Evolutionary conservation across 495 filamentous ascomycete genomes (phyloP).

Genomic region (Neurospora pannonica): DNA sequence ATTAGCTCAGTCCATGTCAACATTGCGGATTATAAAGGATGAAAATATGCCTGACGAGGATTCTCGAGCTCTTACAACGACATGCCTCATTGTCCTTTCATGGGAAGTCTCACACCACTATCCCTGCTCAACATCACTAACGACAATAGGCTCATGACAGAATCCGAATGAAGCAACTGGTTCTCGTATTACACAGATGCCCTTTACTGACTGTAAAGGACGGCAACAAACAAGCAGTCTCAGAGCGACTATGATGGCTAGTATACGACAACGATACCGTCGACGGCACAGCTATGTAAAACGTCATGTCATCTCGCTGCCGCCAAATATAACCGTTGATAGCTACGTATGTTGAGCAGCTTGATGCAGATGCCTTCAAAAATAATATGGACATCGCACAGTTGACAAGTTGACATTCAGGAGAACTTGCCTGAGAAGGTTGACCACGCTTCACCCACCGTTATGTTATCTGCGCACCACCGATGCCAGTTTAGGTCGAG

Average conservation of each 20-base stretch:
- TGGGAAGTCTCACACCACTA: neutral
- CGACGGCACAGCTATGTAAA: neutral
- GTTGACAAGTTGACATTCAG: neutral
- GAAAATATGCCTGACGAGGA: neutral
- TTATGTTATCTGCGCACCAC: neutral
- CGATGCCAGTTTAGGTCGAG: neutral
- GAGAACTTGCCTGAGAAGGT: neutral
- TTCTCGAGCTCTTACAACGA: neutral
- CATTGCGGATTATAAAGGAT: neutral
- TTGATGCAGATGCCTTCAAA: neutral
- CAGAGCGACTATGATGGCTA: neutral
- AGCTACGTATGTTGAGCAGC: neutral
- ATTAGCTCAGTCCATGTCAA: neutral
- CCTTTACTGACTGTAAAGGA: neutral
- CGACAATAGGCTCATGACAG: neutral
- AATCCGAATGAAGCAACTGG: neutral
- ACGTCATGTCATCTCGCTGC: neutral
- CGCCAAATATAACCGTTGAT: neutral
- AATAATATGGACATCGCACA: neutral
- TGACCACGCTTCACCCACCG: neutral
- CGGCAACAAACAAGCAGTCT: neutral
- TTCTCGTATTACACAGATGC: neutral
- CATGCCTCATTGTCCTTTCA: neutral
- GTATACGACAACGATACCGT: neutral
- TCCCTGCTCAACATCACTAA: neutral